phyloP scores from a whole-genome alignment of 345 rosid species.

The Clausena lansium region DNA sequence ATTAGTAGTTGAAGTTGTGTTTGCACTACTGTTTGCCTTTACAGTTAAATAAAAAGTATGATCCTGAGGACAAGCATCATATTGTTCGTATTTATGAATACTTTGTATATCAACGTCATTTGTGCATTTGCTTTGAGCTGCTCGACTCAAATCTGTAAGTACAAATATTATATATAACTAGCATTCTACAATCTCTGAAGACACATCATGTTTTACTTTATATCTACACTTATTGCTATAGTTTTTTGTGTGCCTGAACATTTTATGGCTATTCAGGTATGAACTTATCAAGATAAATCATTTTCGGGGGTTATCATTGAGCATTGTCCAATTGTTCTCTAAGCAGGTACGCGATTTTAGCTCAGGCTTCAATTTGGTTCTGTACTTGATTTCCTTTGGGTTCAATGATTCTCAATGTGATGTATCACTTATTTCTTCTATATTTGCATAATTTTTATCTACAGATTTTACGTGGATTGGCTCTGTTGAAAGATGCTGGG shows the following conservation, averaged over 20 bases:
- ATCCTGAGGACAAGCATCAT: conserved; percentile 98
- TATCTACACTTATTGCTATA: conserved; percentile 3
- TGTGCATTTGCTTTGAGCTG: conserved; percentile 96
- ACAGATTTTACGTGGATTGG: conserved; percentile 88
- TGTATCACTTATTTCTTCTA: conserved; percentile 7
- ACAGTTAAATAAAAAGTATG: conserved; percentile 96
- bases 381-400: conserved; percentile 8
- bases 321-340: conserved; percentile 93
- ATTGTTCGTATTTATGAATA: conserved; percentile 95
- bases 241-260: conserved; percentile 25
- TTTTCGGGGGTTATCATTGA: conserved; percentile 88
- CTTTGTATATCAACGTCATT: conserved; percentile 79
- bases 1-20: conserved; percentile 13
- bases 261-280: conserved; percentile 55
- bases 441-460: conserved; percentile 11
- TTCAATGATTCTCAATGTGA: conserved; percentile 13
- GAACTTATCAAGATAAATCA: conserved; percentile 97
- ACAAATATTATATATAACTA: not conserved
- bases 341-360: conserved; percentile 65
- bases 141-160: conserved; percentile 97
- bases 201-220: conserved; percentile 11
- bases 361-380: conserved; percentile 12
- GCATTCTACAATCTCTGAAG: conserved; percentile 2
- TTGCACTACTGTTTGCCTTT: conserved; percentile 19
- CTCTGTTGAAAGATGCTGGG: conserved; percentile 90